Percentiles rank a stretch among this genome's conserved stretches.
Conservation (phyloP, 108 stramenopile genomes). For the Licmophora abbreviata region DNA sequence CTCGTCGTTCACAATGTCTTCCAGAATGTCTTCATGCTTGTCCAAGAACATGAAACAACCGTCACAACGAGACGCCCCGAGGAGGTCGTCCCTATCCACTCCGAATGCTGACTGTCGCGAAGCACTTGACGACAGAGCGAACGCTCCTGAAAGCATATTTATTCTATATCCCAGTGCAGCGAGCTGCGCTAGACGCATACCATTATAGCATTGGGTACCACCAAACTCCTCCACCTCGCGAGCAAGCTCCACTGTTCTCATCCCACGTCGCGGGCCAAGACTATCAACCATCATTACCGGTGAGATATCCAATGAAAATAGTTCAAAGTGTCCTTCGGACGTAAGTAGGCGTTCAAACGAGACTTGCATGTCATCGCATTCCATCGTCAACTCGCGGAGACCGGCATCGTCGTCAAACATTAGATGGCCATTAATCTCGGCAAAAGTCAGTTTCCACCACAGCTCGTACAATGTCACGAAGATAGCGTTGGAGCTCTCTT, state of each 20-base stretch:
- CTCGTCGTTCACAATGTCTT: conserved; percentile 53
- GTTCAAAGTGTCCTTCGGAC: conserved; percentile 19
- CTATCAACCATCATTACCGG: conserved; percentile 70
- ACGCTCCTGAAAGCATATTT: conserved; percentile 52
- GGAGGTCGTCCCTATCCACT: background rate
- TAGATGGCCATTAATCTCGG: conserved; percentile 1
- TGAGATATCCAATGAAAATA: conserved; percentile 45
- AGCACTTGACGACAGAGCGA: conserved; percentile 36
- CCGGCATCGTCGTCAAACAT: conserved; percentile 6
- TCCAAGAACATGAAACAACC: conserved; percentile 40
- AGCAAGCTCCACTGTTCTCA: conserved; percentile 48
- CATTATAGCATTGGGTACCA: conserved; percentile 58
- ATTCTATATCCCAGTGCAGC: conserved; percentile 55
- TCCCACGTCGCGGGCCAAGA: conserved; percentile 41
- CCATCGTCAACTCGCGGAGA: conserved; percentile 7
- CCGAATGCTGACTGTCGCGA: background rate
- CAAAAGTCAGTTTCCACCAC: conserved; percentile 52
- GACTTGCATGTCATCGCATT: conserved; percentile 24
- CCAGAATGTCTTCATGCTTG: conserved; percentile 31
- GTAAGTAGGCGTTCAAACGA: conserved; percentile 16
- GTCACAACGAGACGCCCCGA: conserved; percentile 31
- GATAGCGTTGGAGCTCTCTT: conserved; percentile 10
- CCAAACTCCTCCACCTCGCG: conserved; percentile 70
- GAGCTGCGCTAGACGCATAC: conserved; percentile 57
- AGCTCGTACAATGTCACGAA: conserved; percentile 36